Evolutionary conservation across 164 flowering plant species (phyloP), one percentile per base, ranked within the genome.

Genomic region (Aristolochia contorta): DNA sequence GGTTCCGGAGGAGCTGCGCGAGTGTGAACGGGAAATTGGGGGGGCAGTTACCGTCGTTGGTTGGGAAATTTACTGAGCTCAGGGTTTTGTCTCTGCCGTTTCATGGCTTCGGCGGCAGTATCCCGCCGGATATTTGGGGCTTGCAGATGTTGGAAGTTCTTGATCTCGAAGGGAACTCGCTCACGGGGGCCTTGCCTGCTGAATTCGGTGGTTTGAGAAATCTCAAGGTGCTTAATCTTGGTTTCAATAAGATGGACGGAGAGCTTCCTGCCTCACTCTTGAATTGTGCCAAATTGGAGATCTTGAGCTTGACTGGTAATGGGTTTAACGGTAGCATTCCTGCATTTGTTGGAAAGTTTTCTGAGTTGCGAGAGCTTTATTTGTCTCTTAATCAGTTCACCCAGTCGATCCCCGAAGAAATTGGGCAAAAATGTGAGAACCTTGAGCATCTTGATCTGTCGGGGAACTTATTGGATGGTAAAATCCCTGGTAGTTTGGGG

Each of bases 371-470:
- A 63, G 83, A 73, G 49, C 72, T 85, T 15, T 78, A 84, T 69
- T 69, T 91, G 85, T 78, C 89, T 0, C 67, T 70, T 57, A 92
- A 89, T 65, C 71, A 48, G 54, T 75, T 92, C 18, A 47, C 49
- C 37, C 96, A 89, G 56, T 45, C 69, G 0, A 59, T 92, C 70
- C 95, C 87, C 0, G 57, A 18, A 20, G 80, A 68, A 51, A 51
- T 82, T 52, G 89, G 83, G 12, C 51, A 51, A 41, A 70, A 67
- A 32, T 91, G 96, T 72, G 22, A 37, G 65, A 68, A 71, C 62
- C 84, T 87, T 10, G 82, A 83, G 65, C 79, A 78, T 74, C 71
- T 91, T 25, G 91, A 88, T 72, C 67, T 91, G 61, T 78, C 93
- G 0, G 87, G 82, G 16, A 91, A 91, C 71, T 65, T 49, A 7